phyloP scores from a whole-genome alignment of 805 yeast genomes.

The Saturnispora ahearnii region DNA sequence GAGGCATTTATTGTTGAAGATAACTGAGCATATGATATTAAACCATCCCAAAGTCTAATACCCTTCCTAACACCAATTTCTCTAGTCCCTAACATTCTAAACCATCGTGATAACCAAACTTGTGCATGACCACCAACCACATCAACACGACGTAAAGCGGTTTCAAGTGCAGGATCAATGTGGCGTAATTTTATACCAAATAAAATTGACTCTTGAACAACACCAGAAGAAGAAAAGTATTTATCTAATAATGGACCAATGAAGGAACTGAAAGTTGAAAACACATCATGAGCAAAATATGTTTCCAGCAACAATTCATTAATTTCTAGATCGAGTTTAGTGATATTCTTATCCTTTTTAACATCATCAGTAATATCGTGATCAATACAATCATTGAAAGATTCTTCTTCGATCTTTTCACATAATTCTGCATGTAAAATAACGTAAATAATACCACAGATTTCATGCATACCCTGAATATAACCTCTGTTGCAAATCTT shows the following conservation, averaged over 20 bases:
- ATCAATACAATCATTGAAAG: constrained; percentile 15
- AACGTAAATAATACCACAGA: constrained; percentile 39
- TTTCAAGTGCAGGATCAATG: constrained; percentile 29
- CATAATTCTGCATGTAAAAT: constrained; percentile 32
- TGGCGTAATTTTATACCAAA: constrained; percentile 42
- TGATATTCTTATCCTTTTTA: background rate
- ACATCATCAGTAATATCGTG: constrained; percentile 9
- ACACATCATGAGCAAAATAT: constrained; percentile 24
- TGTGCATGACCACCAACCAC: constrained; percentile 28
- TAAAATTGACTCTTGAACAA: constrained; percentile 38
- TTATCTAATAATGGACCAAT: constrained; percentile 30
- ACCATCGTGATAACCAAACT: constrained; percentile 47
- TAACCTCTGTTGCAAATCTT: constrained; percentile 33
- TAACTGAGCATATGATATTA: constrained; percentile 24
- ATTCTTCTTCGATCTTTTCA: constrained; percentile 13
- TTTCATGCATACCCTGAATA: constrained; percentile 49
- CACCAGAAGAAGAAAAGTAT: constrained; percentile 31
- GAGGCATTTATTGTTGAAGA: constrained; percentile 5
- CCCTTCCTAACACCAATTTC: constrained; percentile 36
- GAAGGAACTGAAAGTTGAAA: constrained; percentile 35
- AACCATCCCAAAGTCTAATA: constrained; percentile 40
- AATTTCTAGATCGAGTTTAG: constrained; percentile 28
- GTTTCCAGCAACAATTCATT: constrained; percentile 31
- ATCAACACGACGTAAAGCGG: constrained; percentile 8
- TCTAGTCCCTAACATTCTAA: constrained; percentile 37